Base-by-base conservation (phyloP, 805 yeast genomes). In the Candida mattraensis region DNA sequence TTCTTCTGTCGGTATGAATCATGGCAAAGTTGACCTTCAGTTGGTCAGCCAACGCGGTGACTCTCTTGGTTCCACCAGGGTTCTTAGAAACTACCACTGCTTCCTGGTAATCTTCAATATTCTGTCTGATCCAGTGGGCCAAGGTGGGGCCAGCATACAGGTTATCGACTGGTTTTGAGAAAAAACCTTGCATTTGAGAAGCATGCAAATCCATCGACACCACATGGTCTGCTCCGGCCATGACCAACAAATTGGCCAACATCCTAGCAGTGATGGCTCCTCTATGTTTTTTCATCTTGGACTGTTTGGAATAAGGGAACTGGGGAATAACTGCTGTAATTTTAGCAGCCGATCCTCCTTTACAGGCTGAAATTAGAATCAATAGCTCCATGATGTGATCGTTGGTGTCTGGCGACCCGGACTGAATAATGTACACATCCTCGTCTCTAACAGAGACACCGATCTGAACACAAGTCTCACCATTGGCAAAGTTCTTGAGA, bases 151-250 rank as follows among this genome's bases (percentile, higher is more conserved):
- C 96, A 18, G 97, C 97, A 55, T 87, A 88, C 42, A 93, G 68
- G 62, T 93, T 93, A 63, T 93, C 99, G 18, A 93, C 99, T 0
- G 99, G 99, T 53, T 88, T 89, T 21, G 94, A 76, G 69, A 93
- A 93, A 59, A 93, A 93, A 10, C 99, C 99, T 69, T 93, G 99
- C 99, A 93, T 93, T 66, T 93, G 99, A 22, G 96, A 81, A 18
- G 99, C 99, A 53, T 79, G 85, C 48, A 93, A 69, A 58, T 93
- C 99, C 97, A 93, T 89, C 3, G 96, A 87, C 24, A 93, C 91
- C 39, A 93, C 94, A 63, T 93, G 99, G 64, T 93, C 98, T 17
- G 98, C 99, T 50, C 99, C 99, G 3, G 99, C 98, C 94, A 93
- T 94, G 39, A 88, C 80, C 45, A 93, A 69, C 56, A 93, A 67